phyloP scores from a whole-genome alignment of 148 eudicot species.

The Rhododendron mucronatum region DNA sequence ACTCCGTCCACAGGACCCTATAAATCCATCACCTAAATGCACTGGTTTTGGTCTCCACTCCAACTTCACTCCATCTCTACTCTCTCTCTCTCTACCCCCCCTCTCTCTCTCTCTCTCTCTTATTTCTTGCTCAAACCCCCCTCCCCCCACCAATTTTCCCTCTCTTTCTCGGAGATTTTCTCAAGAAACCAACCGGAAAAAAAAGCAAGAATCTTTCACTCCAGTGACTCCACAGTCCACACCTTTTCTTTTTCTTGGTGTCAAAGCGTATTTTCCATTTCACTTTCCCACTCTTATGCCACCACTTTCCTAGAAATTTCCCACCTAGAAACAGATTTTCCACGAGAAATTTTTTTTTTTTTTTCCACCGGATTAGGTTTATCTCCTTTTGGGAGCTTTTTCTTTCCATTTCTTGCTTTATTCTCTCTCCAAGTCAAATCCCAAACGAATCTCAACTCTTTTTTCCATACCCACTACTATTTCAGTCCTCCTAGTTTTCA shows the following conservation, averaged over 20 bases:
- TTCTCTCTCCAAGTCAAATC: conserved; percentile 10
- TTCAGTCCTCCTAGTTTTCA: not conserved
- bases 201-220: not conserved
- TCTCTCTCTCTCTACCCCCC: not conserved
- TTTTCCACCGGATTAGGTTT: not conserved
- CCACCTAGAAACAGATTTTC: not conserved
- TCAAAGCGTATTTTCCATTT: not conserved
- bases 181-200: not conserved
- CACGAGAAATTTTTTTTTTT: not conserved
- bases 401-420: conserved; percentile 15
- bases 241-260: not conserved
- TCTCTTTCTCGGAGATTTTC: conserved; percentile 13
- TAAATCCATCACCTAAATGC: not conserved
- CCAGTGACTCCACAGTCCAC: not conserved
- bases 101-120: conserved; percentile 6
- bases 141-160: not conserved
- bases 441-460: not conserved
- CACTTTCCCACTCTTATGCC: not conserved
- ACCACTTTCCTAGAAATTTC: conserved; percentile 24
- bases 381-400: not conserved
- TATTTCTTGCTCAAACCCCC: not conserved
- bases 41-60: not conserved
- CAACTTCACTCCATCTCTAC: not conserved
- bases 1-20: not conserved
- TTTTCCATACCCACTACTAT: not conserved